Percentiles rank a stretch among this genome's conserved stretches.
These are phyloP conservation scores for Nakaseomyces delphensis DNA, from an alignment of 1,139 yeast genomes.

Conservation along the genomic window DNA sequence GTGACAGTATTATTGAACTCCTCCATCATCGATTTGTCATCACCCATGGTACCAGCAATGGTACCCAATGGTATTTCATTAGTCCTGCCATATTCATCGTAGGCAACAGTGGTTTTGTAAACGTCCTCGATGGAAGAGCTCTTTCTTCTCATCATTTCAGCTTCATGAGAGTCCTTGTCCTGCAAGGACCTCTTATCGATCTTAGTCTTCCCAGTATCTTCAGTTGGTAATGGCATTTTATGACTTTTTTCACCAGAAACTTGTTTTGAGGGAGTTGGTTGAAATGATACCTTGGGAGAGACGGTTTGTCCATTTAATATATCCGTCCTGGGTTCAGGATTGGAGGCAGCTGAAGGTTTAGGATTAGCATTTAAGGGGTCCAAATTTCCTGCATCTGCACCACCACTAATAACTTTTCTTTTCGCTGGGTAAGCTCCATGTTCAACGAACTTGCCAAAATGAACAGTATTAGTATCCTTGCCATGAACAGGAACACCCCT, in stretches of 20 bases:
- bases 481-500: neutral
- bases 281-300: neutral
- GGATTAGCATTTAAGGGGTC: neutral
- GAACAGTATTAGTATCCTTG: neutral
- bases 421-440: neutral
- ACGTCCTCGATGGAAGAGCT: conserved; percentile 1
- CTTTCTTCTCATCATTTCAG: conserved; percentile 4
- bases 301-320: neutral
- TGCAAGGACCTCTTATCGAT: neutral
- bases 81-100: neutral
- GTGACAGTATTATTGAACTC: neutral
- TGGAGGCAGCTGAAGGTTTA: neutral
- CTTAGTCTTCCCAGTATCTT: neutral
- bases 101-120: conserved; percentile 1
- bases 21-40: neutral
- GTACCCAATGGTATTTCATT: conserved; percentile 1
- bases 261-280: neutral
- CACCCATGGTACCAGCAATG: neutral
- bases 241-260: neutral
- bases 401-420: neutral
- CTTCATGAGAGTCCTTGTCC: conserved; percentile 1
- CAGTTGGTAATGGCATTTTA: neutral
- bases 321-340: neutral
- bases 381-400: neutral
- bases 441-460: neutral